These are phyloP conservation scores for Geotrichum phurueaensis DNA, from an alignment of 1,139 yeast genomes.

Conservation along the genomic window DNA sequence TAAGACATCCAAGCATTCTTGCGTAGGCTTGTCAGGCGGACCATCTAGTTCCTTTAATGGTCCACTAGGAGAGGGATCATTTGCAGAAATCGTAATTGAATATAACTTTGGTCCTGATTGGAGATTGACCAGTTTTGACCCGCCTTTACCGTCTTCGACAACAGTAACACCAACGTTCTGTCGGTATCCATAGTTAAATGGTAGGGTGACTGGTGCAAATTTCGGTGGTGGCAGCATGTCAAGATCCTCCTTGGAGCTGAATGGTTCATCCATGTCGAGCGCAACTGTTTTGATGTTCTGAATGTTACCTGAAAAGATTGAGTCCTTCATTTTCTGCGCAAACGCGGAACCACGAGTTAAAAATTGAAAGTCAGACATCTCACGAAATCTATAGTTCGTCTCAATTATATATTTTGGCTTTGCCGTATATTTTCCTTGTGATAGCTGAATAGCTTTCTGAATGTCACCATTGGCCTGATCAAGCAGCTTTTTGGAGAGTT, in stretches of 20 bases:
- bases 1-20: conserved; percentile 51
- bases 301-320: conserved; percentile 40
- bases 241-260: conserved; percentile 38
- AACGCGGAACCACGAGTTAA: conserved; percentile 53
- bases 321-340: conserved; percentile 39
- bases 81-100: conserved; percentile 26
- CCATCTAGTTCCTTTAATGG: conserved; percentile 41
- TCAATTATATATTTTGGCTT: conserved; percentile 44
- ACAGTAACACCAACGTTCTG: conserved; percentile 50
- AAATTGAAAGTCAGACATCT: conserved; percentile 83
- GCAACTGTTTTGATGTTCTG: conserved; percentile 35
- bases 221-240: conserved; percentile 85
- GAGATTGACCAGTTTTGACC: conserved; percentile 29
- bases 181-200: conserved; percentile 64
- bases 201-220: conserved; percentile 68
- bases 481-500: conserved; percentile 58
- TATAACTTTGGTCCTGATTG: conserved; percentile 32
- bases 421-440: conserved; percentile 20
- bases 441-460: conserved; percentile 43
- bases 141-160: conserved; percentile 50
- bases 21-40: conserved; percentile 25
- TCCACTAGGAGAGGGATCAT: conserved; percentile 36
- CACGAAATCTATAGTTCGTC: conserved; percentile 71
- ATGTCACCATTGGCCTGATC: conserved; percentile 46
- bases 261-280: conserved; percentile 32